These are phyloP conservation scores for Teratosphaeria zuluensis DNA, from an alignment of 2,329 filamentous ascomycete species.

Conservation along the genomic window DNA sequence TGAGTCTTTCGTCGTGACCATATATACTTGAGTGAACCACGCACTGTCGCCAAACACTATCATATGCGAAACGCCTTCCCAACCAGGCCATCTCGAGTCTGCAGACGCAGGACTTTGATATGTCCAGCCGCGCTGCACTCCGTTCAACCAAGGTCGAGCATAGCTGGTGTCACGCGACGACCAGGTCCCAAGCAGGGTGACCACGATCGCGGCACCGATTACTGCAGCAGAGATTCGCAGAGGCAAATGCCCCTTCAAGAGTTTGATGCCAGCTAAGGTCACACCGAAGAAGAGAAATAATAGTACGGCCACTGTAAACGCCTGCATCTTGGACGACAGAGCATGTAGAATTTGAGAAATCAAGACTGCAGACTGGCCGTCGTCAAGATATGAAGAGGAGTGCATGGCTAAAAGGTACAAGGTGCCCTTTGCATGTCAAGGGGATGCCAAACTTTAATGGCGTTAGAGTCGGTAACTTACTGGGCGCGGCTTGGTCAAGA, in stretches of 20 bases:
- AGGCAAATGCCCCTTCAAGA: background rate
- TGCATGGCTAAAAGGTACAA: background rate
- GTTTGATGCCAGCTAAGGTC: background rate
- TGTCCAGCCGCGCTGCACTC: background rate
- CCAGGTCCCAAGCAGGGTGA: background rate
- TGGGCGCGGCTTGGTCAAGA: too few species aligned
- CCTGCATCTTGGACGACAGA: background rate
- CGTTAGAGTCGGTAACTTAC: too few species aligned
- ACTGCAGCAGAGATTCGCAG: background rate
- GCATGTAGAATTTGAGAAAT: background rate
- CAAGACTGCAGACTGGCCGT: background rate
- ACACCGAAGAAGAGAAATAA: background rate
- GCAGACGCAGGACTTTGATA: background rate
- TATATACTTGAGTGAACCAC: background rate
- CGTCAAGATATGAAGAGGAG: background rate
- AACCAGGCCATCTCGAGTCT: constrained; percentile 12
- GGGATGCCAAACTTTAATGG: too few species aligned
- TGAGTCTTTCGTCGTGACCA: background rate
- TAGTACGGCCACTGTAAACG: background rate
- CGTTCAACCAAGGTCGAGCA: background rate
- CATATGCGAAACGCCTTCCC: constrained; percentile 14
- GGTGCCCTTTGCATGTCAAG: background rate
- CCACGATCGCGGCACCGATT: background rate
- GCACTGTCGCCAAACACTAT: constrained; percentile 39
- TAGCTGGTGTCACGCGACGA: background rate